phyloP scores from a whole-genome alignment of 495 filamentous ascomycete genomes.

The Astrocystis sublimbata region DNA sequence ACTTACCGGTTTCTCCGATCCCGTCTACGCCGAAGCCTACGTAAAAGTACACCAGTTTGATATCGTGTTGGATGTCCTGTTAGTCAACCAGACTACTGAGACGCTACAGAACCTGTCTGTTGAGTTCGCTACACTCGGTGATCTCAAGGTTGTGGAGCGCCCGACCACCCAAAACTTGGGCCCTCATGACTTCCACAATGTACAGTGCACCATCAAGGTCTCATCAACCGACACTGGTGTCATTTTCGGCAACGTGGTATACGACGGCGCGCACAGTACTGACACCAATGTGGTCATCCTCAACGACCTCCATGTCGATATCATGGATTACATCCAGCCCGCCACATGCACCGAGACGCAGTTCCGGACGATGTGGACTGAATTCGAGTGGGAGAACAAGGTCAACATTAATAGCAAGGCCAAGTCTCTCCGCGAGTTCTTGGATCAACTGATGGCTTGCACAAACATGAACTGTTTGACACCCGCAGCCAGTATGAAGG shows the following conservation, averaged over 20 bases:
- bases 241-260: conserved; percentile 98
- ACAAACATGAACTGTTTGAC: conserved; percentile 99
- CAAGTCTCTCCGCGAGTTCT: conserved; percentile 87
- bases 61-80: conserved; percentile 92
- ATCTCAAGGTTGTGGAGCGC: conserved; percentile 96
- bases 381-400: conserved; percentile 99
- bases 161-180: conserved; percentile 94
- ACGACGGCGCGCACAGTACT: conserved; percentile 92
- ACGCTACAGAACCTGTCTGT: conserved; percentile 97
- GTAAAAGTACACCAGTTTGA: conserved; percentile 99
- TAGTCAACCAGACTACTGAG: conserved; percentile 97
- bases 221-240: conserved; percentile 98
- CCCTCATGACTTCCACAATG: conserved; percentile 94
- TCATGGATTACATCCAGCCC: conserved; percentile 99
- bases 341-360: conserved; percentile 96
- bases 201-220: conserved; percentile 99
- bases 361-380: conserved; percentile 99
- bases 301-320: conserved; percentile 98
- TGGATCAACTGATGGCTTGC: conserved; percentile 92
- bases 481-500: conserved; percentile 92
- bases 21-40: conserved; percentile 97
- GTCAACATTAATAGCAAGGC: conserved; percentile 99
- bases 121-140: conserved; percentile 96
- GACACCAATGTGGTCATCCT: conserved; percentile 98
- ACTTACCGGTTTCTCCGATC: conserved; percentile 96